A percentile compares a stretch with the other conserved stretches of the same genome.
Conservation (phyloP, 2,329 filamentous ascomycete genomes). For the Xylaria sp. region DNA sequence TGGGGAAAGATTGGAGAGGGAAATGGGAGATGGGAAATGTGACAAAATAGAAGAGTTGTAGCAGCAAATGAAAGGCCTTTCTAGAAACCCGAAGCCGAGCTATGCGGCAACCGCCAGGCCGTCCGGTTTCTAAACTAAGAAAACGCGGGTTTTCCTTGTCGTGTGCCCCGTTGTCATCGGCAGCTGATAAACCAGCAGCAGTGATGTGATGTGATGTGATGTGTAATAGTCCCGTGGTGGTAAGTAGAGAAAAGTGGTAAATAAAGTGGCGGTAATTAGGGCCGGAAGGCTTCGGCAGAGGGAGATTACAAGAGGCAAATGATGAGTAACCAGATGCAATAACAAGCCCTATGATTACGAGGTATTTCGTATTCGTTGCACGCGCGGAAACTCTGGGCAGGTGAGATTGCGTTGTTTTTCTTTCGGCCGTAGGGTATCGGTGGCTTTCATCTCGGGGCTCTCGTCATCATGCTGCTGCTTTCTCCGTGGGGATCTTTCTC, state of each 20-base stretch:
- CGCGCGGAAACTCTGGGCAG: not conserved
- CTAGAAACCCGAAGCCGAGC: not conserved
- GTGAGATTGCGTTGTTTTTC: not conserved
- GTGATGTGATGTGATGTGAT: not conserved
- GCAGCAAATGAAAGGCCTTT: no score
- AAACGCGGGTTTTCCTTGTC: not conserved
- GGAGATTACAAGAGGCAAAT: slow-evolving; percentile 2
- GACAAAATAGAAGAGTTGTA: not conserved
- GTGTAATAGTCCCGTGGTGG: not conserved
- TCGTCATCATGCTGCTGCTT: not conserved
- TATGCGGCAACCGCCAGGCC: not conserved
- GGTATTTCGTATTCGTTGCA: not conserved
- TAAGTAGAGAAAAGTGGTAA: not conserved
- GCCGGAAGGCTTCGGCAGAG: slow-evolving; percentile 1
- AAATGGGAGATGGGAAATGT: not conserved
- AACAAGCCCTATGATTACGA: not conserved
- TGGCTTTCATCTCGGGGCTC: not conserved
- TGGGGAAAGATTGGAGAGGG: not conserved
- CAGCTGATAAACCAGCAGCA: not conserved
- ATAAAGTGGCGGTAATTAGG: slow-evolving; percentile 2
- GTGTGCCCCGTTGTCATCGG: not conserved
- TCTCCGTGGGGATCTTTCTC: not conserved
- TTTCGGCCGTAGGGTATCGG: slow-evolving; percentile 2
- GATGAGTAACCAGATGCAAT: not conserved
- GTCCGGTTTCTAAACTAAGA: not conserved